Evolutionary conservation across 225 moss, liverwort and hornwort genomes (phyloP), one percentile per base, ranked within the genome.

Genomic region (Lunularia cruciata): DNA sequence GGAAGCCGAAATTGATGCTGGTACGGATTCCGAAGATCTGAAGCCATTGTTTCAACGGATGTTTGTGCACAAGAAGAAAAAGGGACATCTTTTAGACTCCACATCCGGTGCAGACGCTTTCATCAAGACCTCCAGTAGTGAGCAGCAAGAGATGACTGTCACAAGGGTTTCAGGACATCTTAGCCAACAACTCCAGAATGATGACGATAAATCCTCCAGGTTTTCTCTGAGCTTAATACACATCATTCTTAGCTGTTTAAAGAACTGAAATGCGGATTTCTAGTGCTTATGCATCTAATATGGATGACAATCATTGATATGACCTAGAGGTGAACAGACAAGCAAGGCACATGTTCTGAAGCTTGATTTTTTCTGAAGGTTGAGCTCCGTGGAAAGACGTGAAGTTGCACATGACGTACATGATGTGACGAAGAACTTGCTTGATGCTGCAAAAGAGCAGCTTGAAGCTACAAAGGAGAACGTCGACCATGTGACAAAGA

Each of bases 21-120:
- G 61, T 11, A 75, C 79, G 8, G 75, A 57, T 36, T 47, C 68
- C 10, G 75, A 79, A 60, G 75, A 75, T 55, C 33, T 70, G 19
- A 67, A 66, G 42, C 79, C 75, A 30, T 23, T 72, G 20, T 26
- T 67, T 22, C 75, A 67, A 14, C 61, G 75, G 7, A 37, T 28
- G 0, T 74, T 74, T 35, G 27, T 59, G 32, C 30, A 47, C n/a
- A 65, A 65, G 65, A 47, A 65, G 8, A 40, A 40, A 13, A 35
- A 52, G 49, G 28, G 15, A 1, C 16, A 9, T 23, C 35, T 20
- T 13, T 22, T 37, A 52, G 51, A 52, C 49, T 6, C 45, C 9
- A 12, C 14, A 22, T 26, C 16, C 0, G 2, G 2, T 27, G 0
- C 31, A 22, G 43, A 47, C 10, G 63, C 43, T 6, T 12, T 12